Evolutionary conservation across 2,329 filamentous ascomycete genomes (phyloP), one percentile per base, ranked within the genome.

Genomic region (Epichloe baconii): DNA sequence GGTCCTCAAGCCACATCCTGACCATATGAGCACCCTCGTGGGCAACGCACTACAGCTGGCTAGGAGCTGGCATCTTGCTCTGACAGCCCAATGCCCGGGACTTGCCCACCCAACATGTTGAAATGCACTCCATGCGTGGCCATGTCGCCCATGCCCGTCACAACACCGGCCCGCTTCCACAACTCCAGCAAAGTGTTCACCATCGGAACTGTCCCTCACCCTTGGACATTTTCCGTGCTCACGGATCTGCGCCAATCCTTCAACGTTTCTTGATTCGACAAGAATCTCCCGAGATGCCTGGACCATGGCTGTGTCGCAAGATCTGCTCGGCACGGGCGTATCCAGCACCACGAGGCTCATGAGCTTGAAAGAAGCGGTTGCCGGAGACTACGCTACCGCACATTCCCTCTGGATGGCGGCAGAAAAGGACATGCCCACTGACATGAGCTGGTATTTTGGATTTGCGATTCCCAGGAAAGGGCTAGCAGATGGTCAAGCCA

Each of bases 401-500:
- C 81, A 80, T 57, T 82, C 83, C 0, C 72, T 96, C 19, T 96
- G 90, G 90, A 71, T 95, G 19, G 85, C 83, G 0, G 86, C 87
- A n/a, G 79, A 84, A 60, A 70, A 71, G 43, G 68, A 71, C 15
- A 68, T 83, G 7, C 80, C 84, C 3, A 66, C 77, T n/a, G 85
- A 93, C 56, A 71, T 95, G 2, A 85, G 91, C 62, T 97, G 89
- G 88, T 78, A 85, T 58, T 88, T 97, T 63, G 93, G 91, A 50
- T 97, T 97, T 66, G 72, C 75, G 14, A 75, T 96, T 10, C 87
- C 90, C 2, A 73, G 75, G 45, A 68, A 72, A 19, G 68, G 71
- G 11, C 71, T 76, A 4, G 66, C 74, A 41, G 71, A 74, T 45
- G 54, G 60, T 23, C 56, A 56, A 34, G 59, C 59, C 8, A 34